A percentile compares a stretch with the other conserved stretches of the same genome.
Evolutionary conservation across 2,329 filamentous ascomycete species (phyloP).

Genomic region (Exophiala xenobiotica): DNA sequence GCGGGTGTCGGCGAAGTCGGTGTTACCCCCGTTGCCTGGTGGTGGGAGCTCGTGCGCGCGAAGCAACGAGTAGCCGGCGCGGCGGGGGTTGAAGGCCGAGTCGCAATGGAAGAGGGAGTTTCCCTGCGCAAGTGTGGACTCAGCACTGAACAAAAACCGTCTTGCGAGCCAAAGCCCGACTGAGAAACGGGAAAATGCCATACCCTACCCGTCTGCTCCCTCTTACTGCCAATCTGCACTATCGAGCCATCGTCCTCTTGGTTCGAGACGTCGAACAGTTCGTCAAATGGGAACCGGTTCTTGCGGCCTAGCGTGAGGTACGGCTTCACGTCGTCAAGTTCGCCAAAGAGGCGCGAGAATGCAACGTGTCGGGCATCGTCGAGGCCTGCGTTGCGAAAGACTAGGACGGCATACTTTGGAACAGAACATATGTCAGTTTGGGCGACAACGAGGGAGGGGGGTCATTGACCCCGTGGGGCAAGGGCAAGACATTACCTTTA

Average conservation of each 20-base stretch:
- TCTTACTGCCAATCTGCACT: constrained; percentile 42
- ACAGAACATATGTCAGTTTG: not conserved
- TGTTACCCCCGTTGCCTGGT: constrained; percentile 48
- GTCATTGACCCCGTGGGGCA: not conserved
- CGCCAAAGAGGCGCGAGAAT: constrained; percentile 53
- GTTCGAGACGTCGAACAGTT: constrained; percentile 61
- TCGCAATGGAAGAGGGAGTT: constrained; percentile 58
- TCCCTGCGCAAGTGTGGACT: constrained; percentile 34
- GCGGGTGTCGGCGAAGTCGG: constrained; percentile 56
- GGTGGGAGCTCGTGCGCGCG: constrained; percentile 53
- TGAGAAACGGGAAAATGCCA: constrained; percentile 15
- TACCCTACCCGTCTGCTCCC: constrained; percentile 44
- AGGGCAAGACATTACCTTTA: constrained; percentile 32
- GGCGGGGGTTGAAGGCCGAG: constrained; percentile 57
- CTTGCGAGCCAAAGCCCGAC: too few species aligned
- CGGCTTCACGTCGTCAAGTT: constrained; percentile 56
- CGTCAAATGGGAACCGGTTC: constrained; percentile 48
- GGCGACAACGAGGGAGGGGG: not conserved
- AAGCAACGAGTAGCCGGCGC: constrained; percentile 55
- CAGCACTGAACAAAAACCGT: too few species aligned
- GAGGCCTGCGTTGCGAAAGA: constrained; percentile 53
- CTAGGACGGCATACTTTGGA: constrained; percentile 52
- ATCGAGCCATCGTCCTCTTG: constrained; percentile 50
- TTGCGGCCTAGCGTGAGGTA: constrained; percentile 50
- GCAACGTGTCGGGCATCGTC: constrained; percentile 53